Conservation (phyloP, 2,329 filamentous ascomycete genomes). For the Pestalotiopsis sp. region DNA sequence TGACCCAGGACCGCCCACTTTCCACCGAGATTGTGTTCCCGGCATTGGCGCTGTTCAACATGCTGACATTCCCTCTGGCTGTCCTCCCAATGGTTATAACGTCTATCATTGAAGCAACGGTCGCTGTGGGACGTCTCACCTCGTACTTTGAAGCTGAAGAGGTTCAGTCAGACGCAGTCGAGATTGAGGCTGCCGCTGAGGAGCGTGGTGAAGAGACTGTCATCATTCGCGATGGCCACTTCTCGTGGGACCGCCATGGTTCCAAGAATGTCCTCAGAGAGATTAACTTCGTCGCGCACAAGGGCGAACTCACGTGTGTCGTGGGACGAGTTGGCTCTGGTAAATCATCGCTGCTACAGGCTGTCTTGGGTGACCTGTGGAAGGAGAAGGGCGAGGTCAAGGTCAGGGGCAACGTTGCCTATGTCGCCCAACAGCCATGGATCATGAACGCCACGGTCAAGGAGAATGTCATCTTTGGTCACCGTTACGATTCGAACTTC, state of each 20-base stretch:
- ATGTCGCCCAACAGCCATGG: conserved; percentile 92
- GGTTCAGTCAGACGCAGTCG: conserved; percentile 82
- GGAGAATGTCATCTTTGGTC: conserved; percentile 96
- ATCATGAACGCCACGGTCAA: conserved; percentile 97
- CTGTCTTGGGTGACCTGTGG: conserved; percentile 88
- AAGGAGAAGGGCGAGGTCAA: conserved; percentile 84
- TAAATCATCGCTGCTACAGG: conserved; percentile 90
- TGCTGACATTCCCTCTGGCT: conserved; percentile 91
- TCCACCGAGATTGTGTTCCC: conserved; percentile 97
- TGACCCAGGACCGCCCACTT: conserved; percentile 78
- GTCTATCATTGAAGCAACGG: conserved; percentile 91
- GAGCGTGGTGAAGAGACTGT: conserved; percentile 86
- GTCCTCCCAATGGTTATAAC: conserved; percentile 98
- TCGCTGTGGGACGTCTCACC: conserved; percentile 85
- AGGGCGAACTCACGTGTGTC: conserved; percentile 90
- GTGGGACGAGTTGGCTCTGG: conserved; percentile 94
- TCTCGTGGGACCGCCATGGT: conserved; percentile 92
- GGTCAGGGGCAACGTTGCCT: conserved; percentile 81
- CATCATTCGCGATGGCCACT: conserved; percentile 79
- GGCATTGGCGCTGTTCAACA: conserved; percentile 86
- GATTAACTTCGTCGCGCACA: conserved; percentile 86
- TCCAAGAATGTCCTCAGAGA: conserved; percentile 72
- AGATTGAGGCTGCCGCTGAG: conserved; percentile 68
- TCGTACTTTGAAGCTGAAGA: conserved; percentile 87
- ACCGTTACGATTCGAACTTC: conserved; percentile 90